These are phyloP conservation scores for Euphorbia schlechtendalii DNA, from an alignment of 441 rosid species.

Conservation along the genomic window DNA sequence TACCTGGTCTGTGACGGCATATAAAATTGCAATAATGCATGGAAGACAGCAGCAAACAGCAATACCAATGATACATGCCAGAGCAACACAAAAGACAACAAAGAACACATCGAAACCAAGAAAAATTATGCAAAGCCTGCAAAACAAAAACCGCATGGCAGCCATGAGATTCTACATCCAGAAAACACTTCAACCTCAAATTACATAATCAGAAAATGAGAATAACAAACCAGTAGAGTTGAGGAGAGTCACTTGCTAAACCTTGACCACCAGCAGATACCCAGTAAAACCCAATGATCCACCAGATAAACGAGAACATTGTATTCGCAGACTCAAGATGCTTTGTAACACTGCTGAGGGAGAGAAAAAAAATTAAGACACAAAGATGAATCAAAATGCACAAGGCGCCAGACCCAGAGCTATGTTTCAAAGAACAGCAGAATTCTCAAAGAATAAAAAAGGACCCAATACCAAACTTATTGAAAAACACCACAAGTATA, in stretches of 20 bases:
- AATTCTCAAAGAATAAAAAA: background rate
- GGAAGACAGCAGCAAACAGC: slow-evolving; percentile 99
- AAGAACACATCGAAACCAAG: slow-evolving; percentile 98
- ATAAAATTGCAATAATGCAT: slow-evolving; percentile 87
- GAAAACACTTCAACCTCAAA: slow-evolving; percentile 5
- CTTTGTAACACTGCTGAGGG: slow-evolving; percentile 49
- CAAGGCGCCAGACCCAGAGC: background rate
- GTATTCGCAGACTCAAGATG: slow-evolving; percentile 90
- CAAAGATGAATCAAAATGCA: slow-evolving; percentile 2
- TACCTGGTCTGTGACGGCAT: slow-evolving; percentile 98
- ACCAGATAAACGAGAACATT: slow-evolving; percentile 92
- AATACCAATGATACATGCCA: slow-evolving; percentile 92
- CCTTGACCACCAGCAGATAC: slow-evolving; percentile 85
- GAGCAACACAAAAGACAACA: slow-evolving; percentile 90
- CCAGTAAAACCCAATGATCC: slow-evolving; percentile 97
- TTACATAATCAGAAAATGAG: background rate
- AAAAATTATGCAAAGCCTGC: slow-evolving; percentile 94
- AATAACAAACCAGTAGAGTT: slow-evolving; percentile 75
- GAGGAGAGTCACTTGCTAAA: slow-evolving; percentile 59
- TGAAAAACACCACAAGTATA: background rate
- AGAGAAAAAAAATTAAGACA: background rate
- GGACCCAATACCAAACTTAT: no score
- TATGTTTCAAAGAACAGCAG: background rate
- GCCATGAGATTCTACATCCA: slow-evolving; percentile 15
- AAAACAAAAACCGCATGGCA: slow-evolving; percentile 21